Evolutionary conservation across 495 filamentous ascomycete species (phyloP), one percentile per base, ranked within the genome.

Genomic region (Cairneyella variabilis): DNA sequence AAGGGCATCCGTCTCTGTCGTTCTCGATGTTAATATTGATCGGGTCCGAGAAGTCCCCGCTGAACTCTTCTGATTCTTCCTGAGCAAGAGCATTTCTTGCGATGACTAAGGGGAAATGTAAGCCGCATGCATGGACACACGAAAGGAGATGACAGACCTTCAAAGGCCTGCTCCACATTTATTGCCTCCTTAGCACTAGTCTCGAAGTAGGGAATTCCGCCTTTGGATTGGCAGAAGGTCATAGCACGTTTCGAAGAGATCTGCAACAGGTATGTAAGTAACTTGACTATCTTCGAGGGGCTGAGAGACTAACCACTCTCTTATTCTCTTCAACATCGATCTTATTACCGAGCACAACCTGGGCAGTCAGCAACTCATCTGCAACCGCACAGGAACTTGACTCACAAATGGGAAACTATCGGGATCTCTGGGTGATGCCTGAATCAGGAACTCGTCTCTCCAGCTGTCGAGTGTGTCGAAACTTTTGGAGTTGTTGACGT

Each of bases 401-500:
- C 86, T 71, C 74, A 96, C 93, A 67, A 99, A 99, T 40, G 93
- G 93, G 66, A 99, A 99, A 69, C 83, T 95, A 72, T 97, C 93
- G 3, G 93, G 93, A 64, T 97, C 95, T 66, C 92, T 82, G 10
- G 95, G 93, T 57, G 89, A 95, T 3, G 93, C 93, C 69, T 99
- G 93, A 59, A 99, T 96, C 60, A 99, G 70, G 69, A 99, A 99
- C 67, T 99, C 93, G 68, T 99, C 93, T 62, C 93, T 79, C 93
- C 93, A 99, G 73, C 89, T 95, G 65, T 99, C 95, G 28, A 99
- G 80, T 10, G 92, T 92, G 70, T 99, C 93, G 68, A 99, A 99
- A 69, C 89, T 95, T 80, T 97, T 97, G 36, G 91, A 87, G 69
- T 97, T 97, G 72, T 97, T 99, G 65, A 99, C 93, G 66, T 99